Conservation (phyloP, 768 basidiomycete genomes). For the Tremella yokohamensis region DNA sequence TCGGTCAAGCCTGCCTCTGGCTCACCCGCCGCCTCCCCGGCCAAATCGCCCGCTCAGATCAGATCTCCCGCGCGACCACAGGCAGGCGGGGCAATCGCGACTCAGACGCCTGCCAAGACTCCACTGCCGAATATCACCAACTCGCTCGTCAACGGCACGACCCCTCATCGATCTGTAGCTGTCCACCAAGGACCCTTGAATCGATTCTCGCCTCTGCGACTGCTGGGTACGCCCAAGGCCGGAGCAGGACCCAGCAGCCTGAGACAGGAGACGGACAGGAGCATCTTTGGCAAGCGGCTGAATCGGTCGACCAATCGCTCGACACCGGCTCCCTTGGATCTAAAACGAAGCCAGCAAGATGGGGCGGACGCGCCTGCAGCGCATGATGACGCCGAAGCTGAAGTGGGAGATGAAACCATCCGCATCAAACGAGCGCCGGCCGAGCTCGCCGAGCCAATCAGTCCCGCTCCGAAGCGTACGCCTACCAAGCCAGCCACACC, state of each 20-base stretch:
- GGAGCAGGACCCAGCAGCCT: constrained; percentile 18
- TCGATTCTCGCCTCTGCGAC: constrained; percentile 28
- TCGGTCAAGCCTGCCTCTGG: not conserved
- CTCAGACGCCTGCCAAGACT: constrained; percentile 18
- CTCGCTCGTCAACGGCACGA: constrained; percentile 34
- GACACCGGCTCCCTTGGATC: not conserved
- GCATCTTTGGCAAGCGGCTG: not conserved
- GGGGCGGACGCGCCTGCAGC: not conserved
- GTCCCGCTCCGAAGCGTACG: not conserved
- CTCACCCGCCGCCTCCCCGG: not conserved
- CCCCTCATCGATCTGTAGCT: constrained; percentile 18
- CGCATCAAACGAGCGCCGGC: constrained; percentile 3
- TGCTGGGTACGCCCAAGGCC: constrained; percentile 26
- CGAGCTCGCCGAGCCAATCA: not conserved
- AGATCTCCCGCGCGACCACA: not conserved
- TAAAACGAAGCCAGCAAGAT: not conserved
- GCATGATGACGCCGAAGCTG: constrained; percentile 5
- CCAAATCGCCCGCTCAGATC: not conserved
- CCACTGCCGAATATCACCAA: constrained; percentile 33
- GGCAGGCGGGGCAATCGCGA: not conserved
- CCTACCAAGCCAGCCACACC: not conserved
- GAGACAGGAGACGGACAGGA: not conserved
- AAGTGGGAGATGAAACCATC: constrained; percentile 7
- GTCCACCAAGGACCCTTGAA: constrained; percentile 12
- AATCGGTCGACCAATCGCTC: not conserved